Evolutionary conservation across 2,329 filamentous ascomycete species (phyloP), one percentile per base, ranked within the genome.

Genomic region (Zelopaecilomyces penicillatus): DNA sequence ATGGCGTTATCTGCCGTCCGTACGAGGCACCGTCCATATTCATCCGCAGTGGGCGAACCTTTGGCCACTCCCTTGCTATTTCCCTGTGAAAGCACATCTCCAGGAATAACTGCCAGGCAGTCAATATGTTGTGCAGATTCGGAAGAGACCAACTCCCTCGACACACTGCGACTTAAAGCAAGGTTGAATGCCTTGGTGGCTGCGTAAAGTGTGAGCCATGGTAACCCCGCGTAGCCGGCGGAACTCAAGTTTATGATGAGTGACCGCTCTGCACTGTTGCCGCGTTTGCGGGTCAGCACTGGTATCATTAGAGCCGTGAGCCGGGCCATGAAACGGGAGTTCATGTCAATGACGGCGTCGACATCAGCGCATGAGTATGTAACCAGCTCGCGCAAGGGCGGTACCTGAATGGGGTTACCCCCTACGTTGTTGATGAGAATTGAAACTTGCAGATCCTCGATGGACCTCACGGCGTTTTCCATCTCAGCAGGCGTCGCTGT

Each of bases 361-460:
- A 63, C 50, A 12, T 63, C 61, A 8, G 48, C 52, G 31, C 45
- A 46, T 19, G 57, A 49, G 45, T 58, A 59, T 9, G 56, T 58
- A 10, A 46, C 50, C 44, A 59, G 43, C 42, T 44, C 43, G 37
- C 58, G 56, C 50, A 62, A 57, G 28, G 54, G 48, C 27, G 56
- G 58, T 48, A 45, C 44, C 43, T 49, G 46, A 43, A 59, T 47
- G 30, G 58, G 55, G 40, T 49, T 52, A 30, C 56, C 55, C 45
- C 59, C 61, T 44, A 62, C 56, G 48, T 63, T 63, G 55, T 64
- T 64, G 46, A 64, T 51, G 2, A 65, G 55, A 28, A 65, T 56
- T 28, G 58, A 56, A 19, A 65, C 46, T 27, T 56, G 45, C 9
- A 62, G 44, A 37, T 50, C 48, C 10, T 50, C 39, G 19, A 50